These are phyloP conservation scores for Astragalus glycyphyllos DNA, from an alignment of 306 rosid species.

Conservation along the genomic window DNA sequence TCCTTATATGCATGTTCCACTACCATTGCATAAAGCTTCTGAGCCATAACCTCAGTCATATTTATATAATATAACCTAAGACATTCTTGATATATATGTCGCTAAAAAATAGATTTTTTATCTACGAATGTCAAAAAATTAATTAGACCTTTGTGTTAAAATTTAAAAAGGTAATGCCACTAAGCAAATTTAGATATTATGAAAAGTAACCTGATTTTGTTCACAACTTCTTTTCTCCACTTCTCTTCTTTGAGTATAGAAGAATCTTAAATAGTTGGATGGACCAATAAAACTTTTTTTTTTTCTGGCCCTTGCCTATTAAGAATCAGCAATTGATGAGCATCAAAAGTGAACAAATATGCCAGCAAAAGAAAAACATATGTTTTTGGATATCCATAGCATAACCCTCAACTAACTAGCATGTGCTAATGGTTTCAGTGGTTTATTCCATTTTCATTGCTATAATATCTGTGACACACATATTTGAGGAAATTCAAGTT, in stretches of 20 bases:
- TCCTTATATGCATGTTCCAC: not conserved
- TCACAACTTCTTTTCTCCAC: constrained; percentile 41
- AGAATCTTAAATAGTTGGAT: constrained; percentile 27
- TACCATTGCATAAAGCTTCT: not conserved
- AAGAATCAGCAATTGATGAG: constrained; percentile 31
- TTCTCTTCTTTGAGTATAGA: constrained; percentile 13
- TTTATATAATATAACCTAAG: too few species aligned
- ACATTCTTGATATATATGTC: too few species aligned
- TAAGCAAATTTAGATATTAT: constrained; percentile 17
- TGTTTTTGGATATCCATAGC: constrained; percentile 36
- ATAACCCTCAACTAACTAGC: constrained; percentile 36
- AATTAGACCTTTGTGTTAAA: too few species aligned
- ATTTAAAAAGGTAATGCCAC: constrained; percentile 14
- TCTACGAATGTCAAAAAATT: too few species aligned
- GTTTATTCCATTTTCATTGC: constrained; percentile 40
- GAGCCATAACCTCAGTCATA: constrained; percentile 1
- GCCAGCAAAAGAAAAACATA: not conserved
- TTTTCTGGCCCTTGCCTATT: constrained; percentile 29
- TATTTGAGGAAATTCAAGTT: constrained; percentile 26
- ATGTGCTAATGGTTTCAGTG: constrained; percentile 41
- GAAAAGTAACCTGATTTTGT: constrained; percentile 19
- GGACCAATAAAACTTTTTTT: constrained; percentile 21
- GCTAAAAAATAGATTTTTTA: too few species aligned
- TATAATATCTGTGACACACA: constrained; percentile 24
- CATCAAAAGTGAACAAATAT: constrained; percentile 1